These are phyloP conservation scores for Candida labiduridarum DNA, from an alignment of 1,139 yeast species.

Conservation along the genomic window DNA sequence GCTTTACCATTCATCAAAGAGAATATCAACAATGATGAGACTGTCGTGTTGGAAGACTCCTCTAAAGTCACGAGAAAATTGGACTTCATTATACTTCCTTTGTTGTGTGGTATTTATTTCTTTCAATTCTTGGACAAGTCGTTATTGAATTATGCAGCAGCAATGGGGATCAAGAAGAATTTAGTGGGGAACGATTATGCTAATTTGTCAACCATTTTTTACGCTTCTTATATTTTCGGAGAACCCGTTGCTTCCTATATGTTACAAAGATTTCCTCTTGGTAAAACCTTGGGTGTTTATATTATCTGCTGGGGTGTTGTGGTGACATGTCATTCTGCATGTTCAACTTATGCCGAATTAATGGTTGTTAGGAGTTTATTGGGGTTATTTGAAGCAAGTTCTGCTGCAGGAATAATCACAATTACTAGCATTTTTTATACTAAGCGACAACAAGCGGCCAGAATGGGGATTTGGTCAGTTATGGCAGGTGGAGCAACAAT, in stretches of 20 bases:
- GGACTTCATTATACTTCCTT: slow-evolving; percentile 33
- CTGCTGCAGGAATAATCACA: slow-evolving; percentile 47
- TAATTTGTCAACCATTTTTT: slow-evolving; percentile 45
- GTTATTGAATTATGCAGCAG: slow-evolving; percentile 49
- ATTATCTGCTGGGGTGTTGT: slow-evolving; percentile 47
- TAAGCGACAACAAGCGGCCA: slow-evolving; percentile 37
- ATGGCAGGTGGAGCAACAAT: slow-evolving; percentile 46
- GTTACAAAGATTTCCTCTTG: slow-evolving; percentile 41
- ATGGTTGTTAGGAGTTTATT: slow-evolving; percentile 44
- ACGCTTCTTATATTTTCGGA: slow-evolving; percentile 49
- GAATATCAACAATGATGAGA: slow-evolving; percentile 3
- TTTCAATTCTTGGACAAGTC: slow-evolving; percentile 49
- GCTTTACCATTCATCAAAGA: slow-evolving; percentile 15
- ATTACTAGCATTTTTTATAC: slow-evolving; percentile 47
- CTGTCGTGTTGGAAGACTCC: slow-evolving; percentile 6
- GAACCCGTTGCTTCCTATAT: slow-evolving; percentile 44
- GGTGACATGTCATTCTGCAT: slow-evolving; percentile 35
- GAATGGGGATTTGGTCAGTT: slow-evolving; percentile 41
- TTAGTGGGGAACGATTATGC: slow-evolving; percentile 40
- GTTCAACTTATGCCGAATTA: slow-evolving; percentile 40
- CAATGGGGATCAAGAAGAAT: slow-evolving; percentile 49
- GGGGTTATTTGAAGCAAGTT: slow-evolving; percentile 45
- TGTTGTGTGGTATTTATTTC: slow-evolving; percentile 42
- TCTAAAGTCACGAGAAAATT: slow-evolving; percentile 23
- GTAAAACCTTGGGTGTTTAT: slow-evolving; percentile 39